phyloP scores from a whole-genome alignment of 805 yeast species.

The Candida maesae region DNA sequence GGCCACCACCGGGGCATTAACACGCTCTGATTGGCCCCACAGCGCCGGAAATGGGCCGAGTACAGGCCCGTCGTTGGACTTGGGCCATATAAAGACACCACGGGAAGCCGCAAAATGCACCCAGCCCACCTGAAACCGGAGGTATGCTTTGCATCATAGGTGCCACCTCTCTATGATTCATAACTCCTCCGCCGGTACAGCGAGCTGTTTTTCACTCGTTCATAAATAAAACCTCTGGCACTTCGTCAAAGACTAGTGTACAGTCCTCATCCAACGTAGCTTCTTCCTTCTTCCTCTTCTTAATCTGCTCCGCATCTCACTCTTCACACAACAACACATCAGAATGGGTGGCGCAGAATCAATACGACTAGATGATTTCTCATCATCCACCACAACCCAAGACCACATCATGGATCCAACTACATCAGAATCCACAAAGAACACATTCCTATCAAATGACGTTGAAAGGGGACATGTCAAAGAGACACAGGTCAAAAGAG shows the following conservation, averaged over 20 bases:
- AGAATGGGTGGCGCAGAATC: neutral
- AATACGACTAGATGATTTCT: neutral
- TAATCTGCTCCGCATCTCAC: neutral
- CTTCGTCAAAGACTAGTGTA: no score
- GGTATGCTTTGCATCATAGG: no score
- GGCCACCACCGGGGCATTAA: neutral
- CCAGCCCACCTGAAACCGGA: neutral
- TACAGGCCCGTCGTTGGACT: no score
- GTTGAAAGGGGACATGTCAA: conserved; percentile 18
- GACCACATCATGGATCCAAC: conserved; percentile 3
- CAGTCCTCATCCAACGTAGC: no score
- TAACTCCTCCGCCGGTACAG: no score
- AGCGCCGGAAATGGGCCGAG: neutral
- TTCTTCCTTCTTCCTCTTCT: no score
- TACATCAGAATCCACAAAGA: conserved; percentile 6
- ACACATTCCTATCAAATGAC: conserved; percentile 2
- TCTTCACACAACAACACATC: neutral
- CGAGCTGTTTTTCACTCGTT: no score
- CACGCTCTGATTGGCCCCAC: neutral
- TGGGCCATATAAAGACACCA: no score
- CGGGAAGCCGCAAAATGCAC: no score
- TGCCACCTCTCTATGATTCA: neutral
- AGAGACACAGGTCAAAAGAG: conserved; percentile 50
- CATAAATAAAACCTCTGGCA: no score
- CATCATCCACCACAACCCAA: neutral